Evolutionary conservation across 257 asterid genomes (phyloP).

Genomic region (Solanum dulcamara): DNA sequence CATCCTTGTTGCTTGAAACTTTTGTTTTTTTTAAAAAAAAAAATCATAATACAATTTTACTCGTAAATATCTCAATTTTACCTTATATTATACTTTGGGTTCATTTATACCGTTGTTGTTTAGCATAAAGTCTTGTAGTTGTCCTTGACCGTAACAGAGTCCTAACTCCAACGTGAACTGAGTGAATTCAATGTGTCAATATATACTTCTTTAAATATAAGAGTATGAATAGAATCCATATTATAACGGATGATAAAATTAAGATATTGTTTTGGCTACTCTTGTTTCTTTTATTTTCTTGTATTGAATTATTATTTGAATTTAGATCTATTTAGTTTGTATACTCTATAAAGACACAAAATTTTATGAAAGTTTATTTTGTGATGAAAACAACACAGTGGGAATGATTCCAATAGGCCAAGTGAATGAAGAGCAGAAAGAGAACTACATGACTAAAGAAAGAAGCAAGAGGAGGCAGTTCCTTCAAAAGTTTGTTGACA

Average conservation of each 20-base stretch:
- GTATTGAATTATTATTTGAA: not conserved
- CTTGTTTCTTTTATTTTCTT: not conserved
- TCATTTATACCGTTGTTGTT: not conserved
- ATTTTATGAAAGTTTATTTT: not conserved
- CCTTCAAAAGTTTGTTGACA: constrained; percentile 39
- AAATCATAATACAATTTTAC: not conserved
- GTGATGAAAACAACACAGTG: constrained; percentile 38
- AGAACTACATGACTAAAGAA: constrained; percentile 33
- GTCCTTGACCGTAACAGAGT: not conserved
- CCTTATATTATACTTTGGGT: not conserved
- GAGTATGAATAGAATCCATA: not conserved
- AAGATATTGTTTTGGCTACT: not conserved
- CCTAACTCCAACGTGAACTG: not conserved
- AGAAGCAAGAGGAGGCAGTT: constrained; percentile 38
- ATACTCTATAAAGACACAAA: not conserved
- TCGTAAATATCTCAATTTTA: not conserved
- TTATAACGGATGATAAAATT: not conserved
- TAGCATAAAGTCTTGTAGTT: not conserved
- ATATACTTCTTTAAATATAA: not conserved
- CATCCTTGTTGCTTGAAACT: not conserved
- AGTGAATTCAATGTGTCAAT: not conserved
- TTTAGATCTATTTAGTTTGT: not conserved
- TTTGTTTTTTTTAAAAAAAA: not conserved
- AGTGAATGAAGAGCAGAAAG: constrained; percentile 52
- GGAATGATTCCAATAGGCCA: constrained; percentile 50